Evolutionary conservation across 2,329 filamentous ascomycete genomes (phyloP).

Genomic region (Cladobotryum mycophilum): DNA sequence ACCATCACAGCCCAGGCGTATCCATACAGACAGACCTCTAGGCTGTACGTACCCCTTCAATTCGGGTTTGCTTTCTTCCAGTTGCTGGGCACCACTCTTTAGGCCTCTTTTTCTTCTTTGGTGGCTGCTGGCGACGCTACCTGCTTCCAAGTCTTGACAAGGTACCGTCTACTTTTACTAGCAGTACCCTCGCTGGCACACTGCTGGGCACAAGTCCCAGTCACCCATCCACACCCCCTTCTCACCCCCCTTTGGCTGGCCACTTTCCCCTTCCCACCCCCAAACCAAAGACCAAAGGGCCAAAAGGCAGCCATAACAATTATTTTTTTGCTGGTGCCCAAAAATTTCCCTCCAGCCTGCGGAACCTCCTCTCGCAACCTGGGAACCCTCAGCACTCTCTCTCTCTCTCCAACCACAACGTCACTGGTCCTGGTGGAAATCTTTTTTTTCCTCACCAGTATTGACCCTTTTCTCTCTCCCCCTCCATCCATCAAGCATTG

Average conservation of each 20-base stretch:
- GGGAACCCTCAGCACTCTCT: slow-evolving; percentile 28
- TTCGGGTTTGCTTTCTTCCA: no score
- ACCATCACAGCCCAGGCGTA: no score
- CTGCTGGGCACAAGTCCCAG: background rate
- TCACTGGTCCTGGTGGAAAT: slow-evolving; percentile 31
- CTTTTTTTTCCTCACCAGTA: slow-evolving; percentile 22
- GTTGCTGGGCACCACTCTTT: no score
- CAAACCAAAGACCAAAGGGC: slow-evolving; percentile 1
- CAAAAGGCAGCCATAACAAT: slow-evolving; percentile 15
- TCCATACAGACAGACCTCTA: no score
- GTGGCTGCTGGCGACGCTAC: no score
- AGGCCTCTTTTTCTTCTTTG: no score
- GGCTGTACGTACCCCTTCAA: no score
- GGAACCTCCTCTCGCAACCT: slow-evolving; percentile 24
- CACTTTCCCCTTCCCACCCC: no score
- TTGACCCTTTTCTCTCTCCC: slow-evolving; percentile 24
- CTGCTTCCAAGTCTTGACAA: no score
- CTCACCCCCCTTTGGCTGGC: slow-evolving; percentile 16
- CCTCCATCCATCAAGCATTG: slow-evolving; percentile 25
- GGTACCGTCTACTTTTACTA: slow-evolving; percentile 1
- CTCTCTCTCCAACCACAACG: slow-evolving; percentile 24
- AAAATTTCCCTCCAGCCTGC: slow-evolving; percentile 31
- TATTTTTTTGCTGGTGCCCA: slow-evolving; percentile 30
- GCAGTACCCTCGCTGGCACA: no score
- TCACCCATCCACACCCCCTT: slow-evolving; percentile 22